phyloP scores from a whole-genome alignment of 1,284 basidiomycete species.

The Cutaneotrichosporon cavernicola region DNA sequence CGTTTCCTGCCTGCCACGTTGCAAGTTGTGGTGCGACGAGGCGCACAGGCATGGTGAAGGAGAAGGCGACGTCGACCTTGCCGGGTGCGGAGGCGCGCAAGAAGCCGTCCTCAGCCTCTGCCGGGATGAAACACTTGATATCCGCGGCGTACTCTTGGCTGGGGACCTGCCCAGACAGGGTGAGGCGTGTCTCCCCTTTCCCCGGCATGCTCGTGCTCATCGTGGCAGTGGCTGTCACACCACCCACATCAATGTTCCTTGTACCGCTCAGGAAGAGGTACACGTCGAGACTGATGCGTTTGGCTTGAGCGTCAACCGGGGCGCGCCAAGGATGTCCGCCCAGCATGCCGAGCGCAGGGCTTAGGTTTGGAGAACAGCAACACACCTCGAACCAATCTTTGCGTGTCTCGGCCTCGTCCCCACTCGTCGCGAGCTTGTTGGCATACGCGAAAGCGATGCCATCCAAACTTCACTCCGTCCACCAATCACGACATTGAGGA shows the following conservation, averaged over 20 bases:
- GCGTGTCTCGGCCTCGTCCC: too few species aligned
- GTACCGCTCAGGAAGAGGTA: too few species aligned
- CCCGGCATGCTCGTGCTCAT: slow-evolving; percentile 40
- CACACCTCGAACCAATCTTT: too few species aligned
- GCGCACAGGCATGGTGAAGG: slow-evolving; percentile 34
- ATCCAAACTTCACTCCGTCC: too few species aligned
- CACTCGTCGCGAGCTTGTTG: too few species aligned
- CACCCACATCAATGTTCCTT: slow-evolving; percentile 32
- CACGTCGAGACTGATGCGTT: too few species aligned
- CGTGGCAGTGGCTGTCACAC: slow-evolving; percentile 26
- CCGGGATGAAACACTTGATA: slow-evolving; percentile 23
- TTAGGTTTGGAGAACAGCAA: too few species aligned
- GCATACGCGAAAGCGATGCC: too few species aligned
- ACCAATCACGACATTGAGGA: too few species aligned
- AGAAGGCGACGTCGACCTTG: slow-evolving; percentile 14
- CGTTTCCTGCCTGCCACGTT: slow-evolving; percentile 30
- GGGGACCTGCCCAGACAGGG: slow-evolving; percentile 31
- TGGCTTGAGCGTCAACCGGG: too few species aligned
- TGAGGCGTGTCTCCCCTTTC: slow-evolving; percentile 27
- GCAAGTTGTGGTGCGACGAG: slow-evolving; percentile 34
- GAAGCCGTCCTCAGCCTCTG: slow-evolving; percentile 24
- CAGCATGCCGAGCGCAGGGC: too few species aligned
- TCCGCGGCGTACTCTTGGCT: slow-evolving; percentile 34
- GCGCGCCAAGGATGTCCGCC: too few species aligned
- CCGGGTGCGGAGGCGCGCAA: slow-evolving; percentile 12